Conservation (phyloP, 805 yeast species). For the Candida andamanensis region DNA sequence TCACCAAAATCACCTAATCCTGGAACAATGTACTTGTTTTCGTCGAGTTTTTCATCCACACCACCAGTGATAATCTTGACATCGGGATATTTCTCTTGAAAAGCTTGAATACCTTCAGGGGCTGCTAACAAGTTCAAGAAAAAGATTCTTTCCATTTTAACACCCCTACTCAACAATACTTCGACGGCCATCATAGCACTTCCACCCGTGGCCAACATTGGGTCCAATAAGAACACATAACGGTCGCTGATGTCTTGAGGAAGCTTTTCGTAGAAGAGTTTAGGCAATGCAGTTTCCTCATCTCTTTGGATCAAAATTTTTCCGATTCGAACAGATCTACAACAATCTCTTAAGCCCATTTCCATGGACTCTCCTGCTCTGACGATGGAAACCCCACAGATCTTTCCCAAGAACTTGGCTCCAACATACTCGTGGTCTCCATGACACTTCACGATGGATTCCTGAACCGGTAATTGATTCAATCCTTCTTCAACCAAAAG, state of each 20-base stretch:
- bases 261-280: constrained; percentile 85
- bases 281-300: constrained; percentile 94
- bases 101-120: constrained; percentile 86
- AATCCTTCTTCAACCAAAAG: constrained; percentile 92
- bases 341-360: constrained; percentile 95
- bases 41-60: constrained; percentile 82
- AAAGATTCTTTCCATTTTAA: constrained; percentile 77
- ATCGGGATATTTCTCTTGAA: constrained; percentile 73
- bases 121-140: constrained; percentile 89
- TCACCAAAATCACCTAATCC: constrained; percentile 99
- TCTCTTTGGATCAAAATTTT: constrained; percentile 96
- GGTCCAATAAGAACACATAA: constrained; percentile 88
- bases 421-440: constrained; percentile 72
- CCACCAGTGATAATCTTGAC: constrained; percentile 92
- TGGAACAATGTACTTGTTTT: constrained; percentile 78
- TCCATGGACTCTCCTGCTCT: constrained; percentile 99
- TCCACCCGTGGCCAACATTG: constrained; percentile 99
- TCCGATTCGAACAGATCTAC: constrained; percentile 93
- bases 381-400: constrained; percentile 96
- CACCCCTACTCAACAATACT: constrained; percentile 82
- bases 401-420: constrained; percentile 78
- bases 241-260: constrained; percentile 89
- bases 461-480: constrained; percentile 86
- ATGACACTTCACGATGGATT: constrained; percentile 65
- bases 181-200: constrained; percentile 97